Base-by-base conservation (phyloP, 2,329 filamentous ascomycete species). In the Dothideomycetes sp. region DNA sequence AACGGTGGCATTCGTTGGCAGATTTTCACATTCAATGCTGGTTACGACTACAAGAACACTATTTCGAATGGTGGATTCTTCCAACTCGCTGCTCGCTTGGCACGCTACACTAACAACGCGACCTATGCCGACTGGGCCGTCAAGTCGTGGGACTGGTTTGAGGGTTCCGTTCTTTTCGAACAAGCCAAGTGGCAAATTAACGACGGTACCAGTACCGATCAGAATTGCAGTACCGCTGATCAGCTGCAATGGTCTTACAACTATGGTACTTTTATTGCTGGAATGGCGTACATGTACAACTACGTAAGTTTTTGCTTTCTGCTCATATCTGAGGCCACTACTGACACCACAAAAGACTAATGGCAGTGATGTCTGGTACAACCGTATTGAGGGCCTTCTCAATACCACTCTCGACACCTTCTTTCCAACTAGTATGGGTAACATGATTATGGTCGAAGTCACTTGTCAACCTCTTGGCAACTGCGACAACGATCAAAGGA, bases 51-150 rank as follows among this genome's bases (percentile, higher is more conserved):
- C 49, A 75, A 76, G 48, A 77, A 77, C 48, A 65, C 68, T 16
- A 70, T 77, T 45, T 72, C 69, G 10, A 76, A 76, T 46, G 73
- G 72, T 3, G 71, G 65, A 22, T 66, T 76, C 43, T 75, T 76
- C 56, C 70, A 75, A 47, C 62, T 77, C 9, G 65, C 68, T 16
- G 70, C 84, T 5, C 77, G 85, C 12, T 69, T 93, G 5, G 81
- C 82, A 0, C 70, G 79, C 10, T 91, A 84, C 62, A 93, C 86
- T 0, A 75, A 77, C 35, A 91, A 93, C 60, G 54, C 72, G 40
- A 91, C 83, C 0, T 94, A 94, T 54, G 69, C 74, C 7, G 72
- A 84, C 10, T 87, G 81, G 82, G 85, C 84, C 0, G 69, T 75
- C 43, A 79, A 68, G 50, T 66, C 80, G 5, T 83, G 79, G 75